Percentiles rank a stretch among this genome's conserved stretches.
Conservation (phyloP, 106 monocot species). For the Dendrobium catenatum region DNA sequence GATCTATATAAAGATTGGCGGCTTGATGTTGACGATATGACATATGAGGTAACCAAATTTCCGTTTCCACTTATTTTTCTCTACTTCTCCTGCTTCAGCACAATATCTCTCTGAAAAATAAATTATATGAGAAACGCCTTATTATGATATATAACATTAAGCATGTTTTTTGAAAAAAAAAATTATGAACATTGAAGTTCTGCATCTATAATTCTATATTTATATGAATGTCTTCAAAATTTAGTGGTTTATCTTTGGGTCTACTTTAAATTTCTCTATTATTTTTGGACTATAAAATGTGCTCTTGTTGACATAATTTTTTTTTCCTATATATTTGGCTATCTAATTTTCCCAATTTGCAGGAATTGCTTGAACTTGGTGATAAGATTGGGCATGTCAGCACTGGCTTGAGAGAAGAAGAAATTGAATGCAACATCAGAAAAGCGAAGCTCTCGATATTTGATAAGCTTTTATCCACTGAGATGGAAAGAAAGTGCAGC, state of each 20-base stretch:
- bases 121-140: no score
- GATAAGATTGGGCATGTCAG: slow-evolving; percentile 88
- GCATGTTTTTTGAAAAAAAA: no score
- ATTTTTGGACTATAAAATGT: no score
- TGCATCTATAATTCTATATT: no score
- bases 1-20: slow-evolving; percentile 78
- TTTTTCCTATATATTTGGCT: not conserved
- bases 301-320: no score
- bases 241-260: no score
- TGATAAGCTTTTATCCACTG: slow-evolving; percentile 24
- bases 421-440: slow-evolving; percentile 47
- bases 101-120: no score
- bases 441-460: slow-evolving; percentile 51
- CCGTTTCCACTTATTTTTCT: not conserved
- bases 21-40: slow-evolving; percentile 91
- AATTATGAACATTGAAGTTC: no score
- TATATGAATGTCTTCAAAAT: no score
- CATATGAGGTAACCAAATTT: slow-evolving; percentile 68
- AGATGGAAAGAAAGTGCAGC: slow-evolving; percentile 72
- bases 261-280: no score
- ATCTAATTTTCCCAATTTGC: not conserved
- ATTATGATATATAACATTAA: no score
- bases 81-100: not conserved
- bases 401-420: slow-evolving; percentile 92
- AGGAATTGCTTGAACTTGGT: slow-evolving; percentile 92